Evolutionary conservation across 1,139 yeast genomes (phyloP).

Genomic region (Wickerhamomyces sp.): DNA sequence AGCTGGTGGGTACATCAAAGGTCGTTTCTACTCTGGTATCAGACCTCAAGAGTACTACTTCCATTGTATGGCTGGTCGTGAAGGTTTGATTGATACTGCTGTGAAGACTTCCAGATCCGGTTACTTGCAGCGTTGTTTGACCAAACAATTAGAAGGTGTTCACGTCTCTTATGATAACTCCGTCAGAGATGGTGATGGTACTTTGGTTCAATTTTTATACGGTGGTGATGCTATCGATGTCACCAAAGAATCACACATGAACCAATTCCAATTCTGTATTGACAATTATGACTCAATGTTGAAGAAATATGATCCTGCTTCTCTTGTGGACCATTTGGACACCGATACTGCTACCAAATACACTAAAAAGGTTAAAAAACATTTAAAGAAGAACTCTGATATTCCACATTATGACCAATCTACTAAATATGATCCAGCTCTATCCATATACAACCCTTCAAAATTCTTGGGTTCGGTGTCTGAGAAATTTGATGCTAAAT

Average conservation of each 20-base stretch:
- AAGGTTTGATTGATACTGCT: slow-evolving; percentile 98
- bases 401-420: slow-evolving; percentile 60
- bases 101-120: slow-evolving; percentile 99
- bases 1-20: slow-evolving; percentile 98
- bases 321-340: slow-evolving; percentile 67
- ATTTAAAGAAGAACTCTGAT: slow-evolving; percentile 58
- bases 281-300: slow-evolving; percentile 86
- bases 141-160: slow-evolving; percentile 97
- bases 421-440: slow-evolving; percentile 80
- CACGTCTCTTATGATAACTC: slow-evolving; percentile 92
- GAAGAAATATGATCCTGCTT: slow-evolving; percentile 83
- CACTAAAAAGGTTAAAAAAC: slow-evolving; percentile 77
- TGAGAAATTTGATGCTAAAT: slow-evolving; percentile 76
- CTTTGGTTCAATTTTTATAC: slow-evolving; percentile 88
- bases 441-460: slow-evolving; percentile 81
- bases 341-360: slow-evolving; percentile 77
- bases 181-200: slow-evolving; percentile 94
- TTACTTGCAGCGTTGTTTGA: slow-evolving; percentile 96
- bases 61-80: slow-evolving; percentile 99
- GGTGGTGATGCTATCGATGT: slow-evolving; percentile 98
- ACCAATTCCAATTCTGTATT: slow-evolving; percentile 87
- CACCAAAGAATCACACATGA: slow-evolving; percentile 90
- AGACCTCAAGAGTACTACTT: slow-evolving; percentile 99
- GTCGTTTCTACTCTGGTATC: slow-evolving; percentile 96
- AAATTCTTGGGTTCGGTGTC: slow-evolving; percentile 91